A percentile compares a stretch with the other conserved stretches of the same genome.
Evolutionary conservation across 139 green algal species (phyloP).

Genomic region (Picochlorum sp.): DNA sequence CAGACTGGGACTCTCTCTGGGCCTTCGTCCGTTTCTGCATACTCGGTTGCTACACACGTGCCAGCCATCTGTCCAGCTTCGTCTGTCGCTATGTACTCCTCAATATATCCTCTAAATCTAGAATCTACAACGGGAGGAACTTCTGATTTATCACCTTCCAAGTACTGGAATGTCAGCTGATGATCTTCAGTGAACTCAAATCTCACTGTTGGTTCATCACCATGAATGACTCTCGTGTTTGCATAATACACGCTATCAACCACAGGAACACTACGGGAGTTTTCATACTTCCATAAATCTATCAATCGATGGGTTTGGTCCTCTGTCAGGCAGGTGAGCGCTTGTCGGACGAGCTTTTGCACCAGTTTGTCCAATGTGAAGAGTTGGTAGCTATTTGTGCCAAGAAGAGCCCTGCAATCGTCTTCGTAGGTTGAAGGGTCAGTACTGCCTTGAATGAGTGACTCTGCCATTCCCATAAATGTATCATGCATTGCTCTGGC

Average conservation of each 20-base stretch:
- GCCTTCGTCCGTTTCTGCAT: slow-evolving; percentile 14
- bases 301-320: slow-evolving; percentile 55
- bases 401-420: slow-evolving; percentile 54
- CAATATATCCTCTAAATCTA: slow-evolving; percentile 70
- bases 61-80: background rate
- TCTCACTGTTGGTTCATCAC: slow-evolving; percentile 69
- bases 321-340: slow-evolving; percentile 52
- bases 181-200: slow-evolving; percentile 27
- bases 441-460: slow-evolving; percentile 53
- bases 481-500: slow-evolving; percentile 6
- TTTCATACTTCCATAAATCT: slow-evolving; percentile 73
- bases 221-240: slow-evolving; percentile 66
- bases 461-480: slow-evolving; percentile 48
- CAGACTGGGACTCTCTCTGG: slow-evolving; percentile 24
- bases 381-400: slow-evolving; percentile 25
- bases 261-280: slow-evolving; percentile 23
- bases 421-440: slow-evolving; percentile 67
- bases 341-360: slow-evolving; percentile 78
- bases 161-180: slow-evolving; percentile 47
- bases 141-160: slow-evolving; percentile 38
- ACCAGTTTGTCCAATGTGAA: slow-evolving; percentile 35
- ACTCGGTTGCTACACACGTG: slow-evolving; percentile 1
- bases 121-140: slow-evolving; percentile 28
- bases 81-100: slow-evolving; percentile 37
- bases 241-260: slow-evolving; percentile 54